Conservation (phyloP, 345 rosid genomes). For the Eucalyptus sp. region DNA sequence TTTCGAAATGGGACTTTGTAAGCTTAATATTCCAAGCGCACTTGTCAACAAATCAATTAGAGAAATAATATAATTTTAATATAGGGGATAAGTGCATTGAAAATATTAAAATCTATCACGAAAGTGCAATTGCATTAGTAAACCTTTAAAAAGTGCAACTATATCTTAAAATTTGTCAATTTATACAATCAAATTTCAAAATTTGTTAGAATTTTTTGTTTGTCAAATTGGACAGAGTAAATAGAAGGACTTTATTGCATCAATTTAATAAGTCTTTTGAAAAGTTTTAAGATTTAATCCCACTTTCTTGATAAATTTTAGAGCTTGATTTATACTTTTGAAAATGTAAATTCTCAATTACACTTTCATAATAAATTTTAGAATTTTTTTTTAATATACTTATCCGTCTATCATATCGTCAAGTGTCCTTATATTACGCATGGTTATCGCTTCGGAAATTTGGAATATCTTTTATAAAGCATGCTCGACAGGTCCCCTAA, state of each 20-base stretch:
- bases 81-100: too few relatives aligned
- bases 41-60: too few relatives aligned
- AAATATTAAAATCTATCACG: too few relatives aligned
- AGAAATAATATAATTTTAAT: too few relatives aligned
- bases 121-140: fast-evolving
- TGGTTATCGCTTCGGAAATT: neutral
- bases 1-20: neutral
- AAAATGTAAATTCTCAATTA: too few relatives aligned
- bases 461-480: neutral
- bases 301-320: too few relatives aligned
- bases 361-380: too few relatives aligned
- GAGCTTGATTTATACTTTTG: too few relatives aligned
- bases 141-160: too few relatives aligned
- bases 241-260: neutral
- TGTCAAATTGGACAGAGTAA: neutral
- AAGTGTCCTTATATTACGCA: neutral
- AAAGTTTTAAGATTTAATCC: fast-evolving
- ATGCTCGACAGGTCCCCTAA: neutral
- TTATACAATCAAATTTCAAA: neutral
- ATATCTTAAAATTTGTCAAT: neutral
- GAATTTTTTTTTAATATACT: too few relatives aligned
- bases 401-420: fast-evolving
- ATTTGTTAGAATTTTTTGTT: too few relatives aligned
- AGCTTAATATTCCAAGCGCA: neutral
- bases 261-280: too few relatives aligned